Percentiles rank a stretch among this genome's conserved stretches.
Evolutionary conservation across 2,329 filamentous ascomycete species (phyloP).

Genomic region (Hansfordia pulvinata): DNA sequence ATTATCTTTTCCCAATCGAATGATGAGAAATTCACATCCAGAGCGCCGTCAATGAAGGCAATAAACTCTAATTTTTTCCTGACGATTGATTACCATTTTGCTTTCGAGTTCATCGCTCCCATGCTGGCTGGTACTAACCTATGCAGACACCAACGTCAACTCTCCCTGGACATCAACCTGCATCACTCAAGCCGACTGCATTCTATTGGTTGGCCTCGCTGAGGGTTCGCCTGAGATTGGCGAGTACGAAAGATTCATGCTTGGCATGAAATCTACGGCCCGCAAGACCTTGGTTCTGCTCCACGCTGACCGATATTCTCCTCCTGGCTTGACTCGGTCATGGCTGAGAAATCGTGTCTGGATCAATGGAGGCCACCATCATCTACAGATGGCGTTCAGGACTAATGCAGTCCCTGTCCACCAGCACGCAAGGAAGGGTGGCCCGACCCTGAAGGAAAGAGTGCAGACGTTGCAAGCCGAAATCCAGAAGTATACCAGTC

Average conservation of each 20-base stretch:
- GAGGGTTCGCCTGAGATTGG: slow-evolving; percentile 84
- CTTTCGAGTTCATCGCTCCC: slow-evolving; percentile 1
- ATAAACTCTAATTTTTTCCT: slow-evolving; percentile 59
- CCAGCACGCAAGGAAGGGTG: slow-evolving; percentile 62
- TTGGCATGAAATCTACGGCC: slow-evolving; percentile 95
- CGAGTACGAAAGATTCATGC: slow-evolving; percentile 90
- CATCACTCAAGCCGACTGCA: slow-evolving; percentile 92
- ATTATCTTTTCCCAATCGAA: slow-evolving; percentile 9
- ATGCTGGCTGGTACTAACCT: slow-evolving; percentile 13
- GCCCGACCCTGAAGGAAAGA: slow-evolving; percentile 75
- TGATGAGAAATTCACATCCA: slow-evolving; percentile 40
- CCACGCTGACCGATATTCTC: slow-evolving; percentile 78
- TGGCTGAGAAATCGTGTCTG: slow-evolving; percentile 91
- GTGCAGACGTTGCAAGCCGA: slow-evolving; percentile 93
- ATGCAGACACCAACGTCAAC: slow-evolving; percentile 80
- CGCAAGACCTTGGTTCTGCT: slow-evolving; percentile 84
- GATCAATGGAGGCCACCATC: slow-evolving; percentile 97
- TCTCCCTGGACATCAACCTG: slow-evolving; percentile 98
- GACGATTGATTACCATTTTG: slow-evolving; percentile 21
- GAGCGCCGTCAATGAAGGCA: slow-evolving; percentile 40
- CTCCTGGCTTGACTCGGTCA: slow-evolving; percentile 68
- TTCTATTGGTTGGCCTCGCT: slow-evolving; percentile 80
- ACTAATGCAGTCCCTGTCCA: slow-evolving; percentile 64
- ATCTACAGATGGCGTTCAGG: slow-evolving; percentile 89
- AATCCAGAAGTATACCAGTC: slow-evolving; percentile 94